phyloP scores from a whole-genome alignment of 148 eudicot genomes.

The Fagopyrum homotropicum region DNA sequence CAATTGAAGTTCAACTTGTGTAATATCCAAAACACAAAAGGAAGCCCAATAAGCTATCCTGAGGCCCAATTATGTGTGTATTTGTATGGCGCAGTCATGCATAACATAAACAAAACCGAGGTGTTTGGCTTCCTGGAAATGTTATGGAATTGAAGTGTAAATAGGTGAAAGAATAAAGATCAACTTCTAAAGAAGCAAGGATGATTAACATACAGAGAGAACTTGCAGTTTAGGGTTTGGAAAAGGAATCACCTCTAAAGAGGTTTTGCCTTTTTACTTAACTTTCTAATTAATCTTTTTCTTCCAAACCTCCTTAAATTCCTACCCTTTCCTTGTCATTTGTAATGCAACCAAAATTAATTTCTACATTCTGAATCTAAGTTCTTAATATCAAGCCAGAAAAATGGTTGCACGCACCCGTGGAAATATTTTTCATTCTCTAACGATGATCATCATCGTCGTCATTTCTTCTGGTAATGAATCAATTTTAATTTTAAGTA shows the following conservation, averaged over 20 bases:
- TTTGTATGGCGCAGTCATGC: too few relatives aligned
- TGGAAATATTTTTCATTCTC: background rate
- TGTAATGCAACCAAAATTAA: background rate
- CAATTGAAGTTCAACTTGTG: too few relatives aligned
- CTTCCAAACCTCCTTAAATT: background rate
- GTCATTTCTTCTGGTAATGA: constrained; percentile 12
- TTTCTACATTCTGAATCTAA: background rate
- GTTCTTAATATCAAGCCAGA: background rate
- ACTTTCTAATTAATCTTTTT: background rate
- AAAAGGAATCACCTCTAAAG: background rate
- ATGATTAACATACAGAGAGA: background rate
- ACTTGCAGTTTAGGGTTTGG: background rate
- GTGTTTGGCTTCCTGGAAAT: too few relatives aligned
- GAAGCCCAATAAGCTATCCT: too few relatives aligned
- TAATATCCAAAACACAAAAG: too few relatives aligned
- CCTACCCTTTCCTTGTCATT: background rate
- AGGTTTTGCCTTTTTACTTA: background rate
- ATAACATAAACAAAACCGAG: too few relatives aligned
- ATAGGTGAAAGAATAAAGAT: background rate
- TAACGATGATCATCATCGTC: background rate
- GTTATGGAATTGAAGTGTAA: too few relatives aligned
- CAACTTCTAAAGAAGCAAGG: background rate
- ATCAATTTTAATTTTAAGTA: background rate
- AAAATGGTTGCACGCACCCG: background rate
- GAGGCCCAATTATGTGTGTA: too few relatives aligned